Conservation (phyloP, 2,329 filamentous ascomycete genomes). For the Sporothrix brunneoviolacea region DNA sequence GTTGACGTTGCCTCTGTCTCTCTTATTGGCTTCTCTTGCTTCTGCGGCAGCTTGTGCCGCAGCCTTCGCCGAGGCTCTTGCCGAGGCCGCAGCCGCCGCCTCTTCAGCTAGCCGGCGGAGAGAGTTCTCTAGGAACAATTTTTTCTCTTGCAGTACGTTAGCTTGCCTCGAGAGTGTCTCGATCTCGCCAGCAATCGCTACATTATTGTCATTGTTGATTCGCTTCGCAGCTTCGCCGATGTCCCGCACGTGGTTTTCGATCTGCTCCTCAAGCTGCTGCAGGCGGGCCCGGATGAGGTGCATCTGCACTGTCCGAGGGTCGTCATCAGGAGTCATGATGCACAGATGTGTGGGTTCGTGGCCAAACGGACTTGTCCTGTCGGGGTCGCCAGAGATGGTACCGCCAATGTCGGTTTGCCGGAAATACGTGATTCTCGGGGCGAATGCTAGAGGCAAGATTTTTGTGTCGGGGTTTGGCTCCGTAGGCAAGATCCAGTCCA, state of each 20-base stretch:
- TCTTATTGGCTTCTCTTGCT: not conserved
- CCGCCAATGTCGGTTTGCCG: slow-evolving; percentile 89
- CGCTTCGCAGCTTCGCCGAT: slow-evolving; percentile 71
- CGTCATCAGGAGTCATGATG: slow-evolving; percentile 86
- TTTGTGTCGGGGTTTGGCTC: slow-evolving; percentile 88
- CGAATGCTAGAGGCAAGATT: slow-evolving; percentile 85
- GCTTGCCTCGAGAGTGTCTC: slow-evolving; percentile 54
- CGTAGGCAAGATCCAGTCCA: slow-evolving; percentile 91
- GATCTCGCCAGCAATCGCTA: slow-evolving; percentile 45
- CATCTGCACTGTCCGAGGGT: slow-evolving; percentile 81
- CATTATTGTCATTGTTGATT: slow-evolving; percentile 42
- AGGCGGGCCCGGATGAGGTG: slow-evolving; percentile 78
- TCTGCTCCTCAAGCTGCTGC: slow-evolving; percentile 69
- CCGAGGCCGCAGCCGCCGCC: slow-evolving; percentile 22
- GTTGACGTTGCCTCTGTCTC: not conserved
- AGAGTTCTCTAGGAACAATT: slow-evolving; percentile 53
- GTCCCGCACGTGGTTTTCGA: slow-evolving; percentile 64
- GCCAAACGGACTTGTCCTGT: slow-evolving; percentile 82
- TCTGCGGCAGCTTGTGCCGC: not conserved
- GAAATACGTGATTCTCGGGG: slow-evolving; percentile 95
- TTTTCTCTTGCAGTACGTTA: slow-evolving; percentile 50
- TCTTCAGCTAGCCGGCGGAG: slow-evolving; percentile 41
- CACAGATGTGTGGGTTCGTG: slow-evolving; percentile 91
- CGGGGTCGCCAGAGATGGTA: slow-evolving; percentile 70
- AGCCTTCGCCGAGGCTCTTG: not conserved